Evolutionary conservation across 1,284 basidiomycete species (phyloP), one percentile per base, ranked within the genome.

Genomic region (Gastroboletus turbinatus): DNA sequence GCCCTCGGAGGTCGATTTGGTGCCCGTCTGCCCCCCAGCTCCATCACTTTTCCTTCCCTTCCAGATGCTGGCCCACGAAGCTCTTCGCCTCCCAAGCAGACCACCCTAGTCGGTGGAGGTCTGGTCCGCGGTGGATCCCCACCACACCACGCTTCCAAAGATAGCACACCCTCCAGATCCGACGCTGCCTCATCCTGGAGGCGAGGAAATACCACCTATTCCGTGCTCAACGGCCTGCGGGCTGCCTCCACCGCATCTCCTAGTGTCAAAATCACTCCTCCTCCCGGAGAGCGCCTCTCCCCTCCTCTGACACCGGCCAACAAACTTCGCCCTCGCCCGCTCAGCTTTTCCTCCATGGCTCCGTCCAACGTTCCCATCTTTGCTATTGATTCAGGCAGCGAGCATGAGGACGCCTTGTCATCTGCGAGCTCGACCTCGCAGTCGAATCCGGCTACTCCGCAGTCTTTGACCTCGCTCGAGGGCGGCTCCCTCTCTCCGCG

Each of bases 171-270:
- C 19, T 90, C 88, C 66, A 91, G 90, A 73, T 89, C 89, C 5
- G 89, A 92, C 66, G 72, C 81, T 39, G 90, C 82, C 46, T 75
- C 82, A 21, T 90, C 87, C 52, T 92, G 90, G 90, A 81, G 90
- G 65, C 86, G 90, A 47, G 81, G 81, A 50, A 82, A 81, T 19
- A 81, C 80, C 64, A 85, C 82, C 66, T 82, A 89, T 70, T 88
- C 88, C 19, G 83, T 85, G 21, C 76, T 89, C 55, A 82, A 77
- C 57, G 81, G 80, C n/a, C 81, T 85, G 66, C 86, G 87, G 59
- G 71, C 81, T 35, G 75, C 79, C 29, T 83, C 84, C 8, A 54
- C 57, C 29, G 60, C 50, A 17, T 83, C 84, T 23, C 85, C 85
- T 7, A 77, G 77, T 56, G 82, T 88, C 57, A 88, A 80, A 70